Evolutionary conservation across 192 early-diverging fungal genomes (phyloP), one percentile per base, ranked within the genome.

Genomic region (Thamnidium elegans): DNA sequence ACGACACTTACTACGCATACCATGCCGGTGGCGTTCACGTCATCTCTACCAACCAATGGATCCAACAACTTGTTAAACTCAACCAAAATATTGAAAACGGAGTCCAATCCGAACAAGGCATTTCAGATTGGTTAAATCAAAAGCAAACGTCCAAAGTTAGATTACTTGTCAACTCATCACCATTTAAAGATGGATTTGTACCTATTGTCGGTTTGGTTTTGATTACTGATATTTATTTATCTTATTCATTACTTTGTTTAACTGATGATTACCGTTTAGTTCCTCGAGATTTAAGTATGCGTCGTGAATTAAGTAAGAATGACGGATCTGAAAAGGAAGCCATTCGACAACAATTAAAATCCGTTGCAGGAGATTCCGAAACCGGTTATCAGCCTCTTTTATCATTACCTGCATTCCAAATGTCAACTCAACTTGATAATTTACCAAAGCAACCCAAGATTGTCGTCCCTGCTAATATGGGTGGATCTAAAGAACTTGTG

Each of bases 1-100:
- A 78, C 30, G 77, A 86, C 23, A 79, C 80, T 15, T 86, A 89
- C 52, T 94, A 87, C 59, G 74, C 83, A 6, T 84, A 89, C 42
- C 91, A 94, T 59, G 67, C 79, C 20, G 76, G 75, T 47, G 92
- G 91, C 47, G 86, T 83, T 2, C 88, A 92, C 67, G 78, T 80
- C 11, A 70, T 92, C 6, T 79, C 80, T 20, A 74, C 88, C 32
- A 72, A 78, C 14, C 71, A 72, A 54, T 90, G 90, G 87, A 44
- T 81, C 19, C 70, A 72, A 5, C 30, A 65, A 10, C 48, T 86
- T 47, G 30, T 34, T 1, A 10, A 70, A 20, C 6, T 70, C 8
- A 67, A 70, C 8, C 60, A 71, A 1, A 65, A 73, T 0, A 59
- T 69, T 23, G 51, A 64, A 17, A 68, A 58, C 9, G 63, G 60